A percentile compares a stretch with the other conserved stretches of the same genome.
These are phyloP conservation scores for Scenedesmus sp. DNA, from an alignment of 163 green algal species.

Conservation along the genomic window DNA sequence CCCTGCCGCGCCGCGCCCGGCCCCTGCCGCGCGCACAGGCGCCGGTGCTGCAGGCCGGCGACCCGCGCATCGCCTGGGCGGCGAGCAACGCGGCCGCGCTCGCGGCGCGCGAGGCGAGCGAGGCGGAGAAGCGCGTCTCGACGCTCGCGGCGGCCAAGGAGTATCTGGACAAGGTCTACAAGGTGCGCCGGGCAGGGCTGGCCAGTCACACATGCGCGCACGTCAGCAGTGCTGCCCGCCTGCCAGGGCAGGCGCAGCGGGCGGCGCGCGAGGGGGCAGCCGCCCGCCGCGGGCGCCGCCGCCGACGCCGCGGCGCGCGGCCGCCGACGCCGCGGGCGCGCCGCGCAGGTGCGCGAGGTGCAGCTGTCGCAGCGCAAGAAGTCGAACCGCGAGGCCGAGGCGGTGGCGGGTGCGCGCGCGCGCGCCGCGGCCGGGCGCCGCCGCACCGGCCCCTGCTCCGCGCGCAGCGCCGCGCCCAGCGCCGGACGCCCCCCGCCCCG, in stretches of 20 bases:
- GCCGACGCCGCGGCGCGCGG: too few species aligned
- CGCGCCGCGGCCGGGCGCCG: not conserved
- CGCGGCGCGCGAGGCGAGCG: conserved; percentile 13
- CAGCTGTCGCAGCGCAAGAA: conserved; percentile 38
- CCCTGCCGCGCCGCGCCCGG: not conserved
- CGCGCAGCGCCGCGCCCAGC: not conserved
- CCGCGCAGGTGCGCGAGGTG: conserved; percentile 21
- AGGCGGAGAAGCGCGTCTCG: conserved; percentile 32
- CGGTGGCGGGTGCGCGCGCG: conserved; percentile 15
- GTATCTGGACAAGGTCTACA: conserved; percentile 42
- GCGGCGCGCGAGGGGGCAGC: too few species aligned
- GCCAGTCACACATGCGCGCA: not conserved
- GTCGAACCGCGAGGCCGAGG: conserved; percentile 41
- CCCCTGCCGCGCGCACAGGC: not conserved
- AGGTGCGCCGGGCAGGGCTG: not conserved
- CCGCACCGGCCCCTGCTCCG: not conserved
- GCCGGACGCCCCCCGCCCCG: not conserved
- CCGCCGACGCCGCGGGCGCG: not conserved
- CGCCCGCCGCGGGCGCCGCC: too few species aligned
- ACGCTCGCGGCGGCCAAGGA: conserved; percentile 34
- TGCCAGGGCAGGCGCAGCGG: not conserved
- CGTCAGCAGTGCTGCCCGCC: not conserved
- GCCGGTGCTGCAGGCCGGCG: conserved; percentile 19
- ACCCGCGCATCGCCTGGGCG: conserved; percentile 33
- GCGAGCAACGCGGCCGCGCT: not conserved